These are phyloP conservation scores for Rhizophagus prolifer DNA, from an alignment of 192 early-diverging fungal genomes.

Conservation along the genomic window DNA sequence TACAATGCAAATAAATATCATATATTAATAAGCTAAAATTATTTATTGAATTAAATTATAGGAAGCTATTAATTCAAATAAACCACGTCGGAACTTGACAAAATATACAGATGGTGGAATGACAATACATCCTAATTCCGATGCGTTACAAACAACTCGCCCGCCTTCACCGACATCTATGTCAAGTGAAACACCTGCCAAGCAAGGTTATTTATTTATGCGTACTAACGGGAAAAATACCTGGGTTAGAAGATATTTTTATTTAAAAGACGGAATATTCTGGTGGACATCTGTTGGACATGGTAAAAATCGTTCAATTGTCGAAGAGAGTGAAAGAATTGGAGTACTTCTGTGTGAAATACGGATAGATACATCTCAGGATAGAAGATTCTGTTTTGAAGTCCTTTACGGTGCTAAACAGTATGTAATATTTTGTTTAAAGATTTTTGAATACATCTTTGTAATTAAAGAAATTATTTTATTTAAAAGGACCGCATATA, in stretches of 20 bases:
- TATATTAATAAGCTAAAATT: no score
- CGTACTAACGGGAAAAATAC: slow-evolving; percentile 49
- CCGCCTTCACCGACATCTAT: background rate
- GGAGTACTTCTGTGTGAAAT: slow-evolving; percentile 57
- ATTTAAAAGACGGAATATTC: slow-evolving; percentile 60
- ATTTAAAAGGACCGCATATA: slow-evolving; percentile 36
- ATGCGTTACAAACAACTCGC: background rate
- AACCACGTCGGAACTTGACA: background rate
- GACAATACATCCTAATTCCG: background rate
- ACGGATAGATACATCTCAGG: slow-evolving; percentile 51
- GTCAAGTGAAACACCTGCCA: slow-evolving; percentile 42
- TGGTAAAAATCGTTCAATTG: slow-evolving; percentile 49
- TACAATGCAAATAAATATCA: no score
- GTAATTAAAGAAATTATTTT: slow-evolving; percentile 21
- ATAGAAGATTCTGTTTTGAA: slow-evolving; percentile 74
- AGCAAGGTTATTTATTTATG: slow-evolving; percentile 66
- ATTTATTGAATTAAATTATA: background rate
- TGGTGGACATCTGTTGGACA: slow-evolving; percentile 44
- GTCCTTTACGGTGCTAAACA: slow-evolving; percentile 56
- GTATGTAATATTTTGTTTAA: slow-evolving; percentile 41
- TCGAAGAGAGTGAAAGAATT: slow-evolving; percentile 54
- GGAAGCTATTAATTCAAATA: slow-evolving; percentile 13
- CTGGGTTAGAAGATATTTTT: slow-evolving; percentile 63
- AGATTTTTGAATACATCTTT: background rate
- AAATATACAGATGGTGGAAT: slow-evolving; percentile 5